Conservation (phyloP, 2,329 filamentous ascomycete genomes). For the Cladorrhinum sp. region DNA sequence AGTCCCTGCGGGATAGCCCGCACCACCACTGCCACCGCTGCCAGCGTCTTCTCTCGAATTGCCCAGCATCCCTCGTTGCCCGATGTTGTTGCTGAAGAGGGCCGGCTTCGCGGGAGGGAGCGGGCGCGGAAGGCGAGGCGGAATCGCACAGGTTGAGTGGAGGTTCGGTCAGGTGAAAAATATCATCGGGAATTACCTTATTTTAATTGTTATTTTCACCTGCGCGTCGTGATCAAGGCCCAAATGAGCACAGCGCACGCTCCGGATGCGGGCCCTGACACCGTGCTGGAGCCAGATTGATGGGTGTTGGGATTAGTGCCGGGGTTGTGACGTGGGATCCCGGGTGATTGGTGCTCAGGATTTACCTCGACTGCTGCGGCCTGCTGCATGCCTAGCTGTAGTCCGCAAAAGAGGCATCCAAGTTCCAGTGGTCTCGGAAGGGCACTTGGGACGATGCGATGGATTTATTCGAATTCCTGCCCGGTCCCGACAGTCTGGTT, state of each 20-base stretch:
- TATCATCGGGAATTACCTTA: conserved; percentile 18
- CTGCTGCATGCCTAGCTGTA: conserved; percentile 7
- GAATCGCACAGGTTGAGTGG: conserved; percentile 13
- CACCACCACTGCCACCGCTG: conserved; percentile 17
- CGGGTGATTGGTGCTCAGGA: conserved; percentile 8
- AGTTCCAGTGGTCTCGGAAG: conserved; percentile 10
- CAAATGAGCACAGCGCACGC: conserved; percentile 18
- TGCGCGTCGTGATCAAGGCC: conserved; percentile 21
- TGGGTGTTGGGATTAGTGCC: conserved; percentile 18
- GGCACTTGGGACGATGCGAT: neutral
- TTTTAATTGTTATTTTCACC: conserved; percentile 23
- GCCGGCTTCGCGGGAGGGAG: conserved; percentile 5
- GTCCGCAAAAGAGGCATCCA: conserved; percentile 4
- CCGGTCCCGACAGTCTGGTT: neutral
- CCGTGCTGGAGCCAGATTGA: conserved; percentile 20
- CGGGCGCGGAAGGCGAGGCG: neutral
- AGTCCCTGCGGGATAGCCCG: conserved; percentile 9
- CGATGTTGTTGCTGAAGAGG: conserved; percentile 15
- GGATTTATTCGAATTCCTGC: neutral
- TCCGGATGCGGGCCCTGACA: conserved; percentile 19
- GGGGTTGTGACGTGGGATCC: conserved; percentile 19
- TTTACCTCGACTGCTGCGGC: conserved; percentile 14
- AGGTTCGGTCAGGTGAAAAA: conserved; percentile 13
- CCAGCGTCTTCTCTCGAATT: conserved; percentile 17
- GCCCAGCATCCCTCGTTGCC: conserved; percentile 16